Percentiles rank a stretch among this genome's conserved stretches.
Conservation (phyloP, 2,329 filamentous ascomycete species). For the Aspergillus transmontanensis region DNA sequence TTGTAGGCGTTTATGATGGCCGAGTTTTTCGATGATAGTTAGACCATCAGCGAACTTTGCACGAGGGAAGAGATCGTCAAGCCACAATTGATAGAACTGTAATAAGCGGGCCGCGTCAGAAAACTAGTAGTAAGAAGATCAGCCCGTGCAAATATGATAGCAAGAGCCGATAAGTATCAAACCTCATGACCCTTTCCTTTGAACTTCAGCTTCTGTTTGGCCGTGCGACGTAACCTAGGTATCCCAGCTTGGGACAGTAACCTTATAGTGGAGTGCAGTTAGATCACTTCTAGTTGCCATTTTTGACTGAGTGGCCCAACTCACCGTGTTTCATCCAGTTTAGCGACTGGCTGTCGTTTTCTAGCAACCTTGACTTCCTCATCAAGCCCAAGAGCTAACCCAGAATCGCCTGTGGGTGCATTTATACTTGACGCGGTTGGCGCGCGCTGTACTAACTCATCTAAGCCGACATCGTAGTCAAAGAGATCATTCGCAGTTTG, state of each 20-base stretch:
- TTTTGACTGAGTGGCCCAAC: conserved; percentile 5
- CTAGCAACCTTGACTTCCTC: conserved; percentile 82
- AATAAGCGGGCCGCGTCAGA: conserved; percentile 79
- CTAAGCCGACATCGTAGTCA: conserved; percentile 69
- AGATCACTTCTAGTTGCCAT: background rate
- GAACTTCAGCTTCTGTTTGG: conserved; percentile 70
- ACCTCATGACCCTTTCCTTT: conserved; percentile 96
- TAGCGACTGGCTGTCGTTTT: conserved; percentile 74
- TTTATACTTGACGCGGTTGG: conserved; percentile 26
- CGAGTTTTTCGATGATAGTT: conserved; percentile 87
- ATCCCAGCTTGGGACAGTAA: conserved; percentile 84
- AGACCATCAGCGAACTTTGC: conserved; percentile 91
- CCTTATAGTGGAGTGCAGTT: conserved; percentile 46
- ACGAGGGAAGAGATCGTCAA: conserved; percentile 93
- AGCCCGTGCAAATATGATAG: background rate
- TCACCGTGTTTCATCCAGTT: conserved; percentile 80
- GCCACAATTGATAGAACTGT: conserved; percentile 93
- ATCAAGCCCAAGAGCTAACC: conserved; percentile 73
- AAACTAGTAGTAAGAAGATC: conserved; percentile 58
- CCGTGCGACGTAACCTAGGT: conserved; percentile 73
- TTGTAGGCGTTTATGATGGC: conserved; percentile 79
- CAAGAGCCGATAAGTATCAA: conserved; percentile 11
- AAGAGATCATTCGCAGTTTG: conserved; percentile 69
- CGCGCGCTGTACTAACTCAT: conserved; percentile 51
- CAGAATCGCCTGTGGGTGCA: conserved; percentile 47